A percentile compares a stretch with the other conserved stretches of the same genome.
Evolutionary conservation across 306 rosid genomes (phyloP).

Genomic region (Fragaria vesca): DNA sequence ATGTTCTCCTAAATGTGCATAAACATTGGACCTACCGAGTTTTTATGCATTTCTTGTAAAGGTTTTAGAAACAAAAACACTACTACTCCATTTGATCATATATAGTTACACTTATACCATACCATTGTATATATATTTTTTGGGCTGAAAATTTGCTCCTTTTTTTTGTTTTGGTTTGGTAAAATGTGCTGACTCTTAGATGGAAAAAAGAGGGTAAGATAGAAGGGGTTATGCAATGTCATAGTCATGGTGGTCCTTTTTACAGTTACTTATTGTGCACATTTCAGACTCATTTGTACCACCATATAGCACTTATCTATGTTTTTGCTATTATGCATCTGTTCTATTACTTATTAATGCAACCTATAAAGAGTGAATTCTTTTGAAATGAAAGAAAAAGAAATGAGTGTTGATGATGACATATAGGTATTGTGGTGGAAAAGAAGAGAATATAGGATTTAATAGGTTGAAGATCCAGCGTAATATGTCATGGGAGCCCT

Average conservation of each 20-base stretch:
- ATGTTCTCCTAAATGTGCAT: conserved; percentile 5
- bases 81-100: background rate
- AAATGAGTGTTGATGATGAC: background rate
- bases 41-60: background rate
- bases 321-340: background rate
- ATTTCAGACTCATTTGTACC: background rate
- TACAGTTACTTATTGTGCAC: background rate
- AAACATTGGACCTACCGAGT: background rate
- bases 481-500: background rate
- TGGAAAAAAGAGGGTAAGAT: conserved; percentile 11
- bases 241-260: conserved; percentile 17
- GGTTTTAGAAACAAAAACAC: background rate
- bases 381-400: background rate
- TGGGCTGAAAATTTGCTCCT: background rate
- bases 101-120: background rate
- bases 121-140: background rate
- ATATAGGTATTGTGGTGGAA: background rate
- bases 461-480: background rate
- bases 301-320: background rate
- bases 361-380: background rate
- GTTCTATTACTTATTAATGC: background rate
- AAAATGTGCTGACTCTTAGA: background rate
- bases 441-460: background rate
- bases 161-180: background rate
- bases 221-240: background rate